These are phyloP conservation scores for Pseudogymnoascus sp. DNA, from an alignment of 2,329 filamentous ascomycete species.

Conservation along the genomic window DNA sequence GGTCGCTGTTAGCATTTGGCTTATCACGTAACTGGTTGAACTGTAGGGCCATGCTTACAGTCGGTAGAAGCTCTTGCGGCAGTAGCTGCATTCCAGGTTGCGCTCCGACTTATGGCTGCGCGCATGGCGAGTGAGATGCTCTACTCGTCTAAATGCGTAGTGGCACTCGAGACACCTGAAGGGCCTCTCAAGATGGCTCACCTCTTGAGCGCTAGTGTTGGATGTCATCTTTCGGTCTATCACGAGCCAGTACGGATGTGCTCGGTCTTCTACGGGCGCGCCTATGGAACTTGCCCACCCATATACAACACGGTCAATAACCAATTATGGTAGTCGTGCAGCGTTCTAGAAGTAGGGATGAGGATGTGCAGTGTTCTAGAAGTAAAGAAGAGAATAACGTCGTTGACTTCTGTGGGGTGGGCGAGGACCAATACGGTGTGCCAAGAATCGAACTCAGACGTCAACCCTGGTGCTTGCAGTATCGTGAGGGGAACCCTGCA, in stretches of 20 bases:
- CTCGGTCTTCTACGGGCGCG: background rate
- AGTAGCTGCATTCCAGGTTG: constrained; percentile 17
- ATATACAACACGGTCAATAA: background rate
- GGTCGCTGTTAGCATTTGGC: background rate
- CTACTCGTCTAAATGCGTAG: constrained; percentile 17
- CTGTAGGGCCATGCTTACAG: constrained; percentile 11
- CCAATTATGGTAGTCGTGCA: background rate
- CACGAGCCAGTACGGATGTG: background rate
- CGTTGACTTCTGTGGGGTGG: background rate
- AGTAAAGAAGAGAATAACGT: background rate
- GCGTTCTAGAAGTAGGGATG: background rate
- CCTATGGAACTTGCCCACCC: background rate
- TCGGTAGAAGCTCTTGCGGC: constrained; percentile 20
- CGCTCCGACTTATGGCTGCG: constrained; percentile 18
- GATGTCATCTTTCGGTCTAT: background rate
- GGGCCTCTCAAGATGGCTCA: background rate
- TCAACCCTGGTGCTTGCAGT: background rate
- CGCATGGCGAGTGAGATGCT: constrained; percentile 20
- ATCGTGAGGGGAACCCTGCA: background rate
- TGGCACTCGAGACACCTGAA: constrained; percentile 17
- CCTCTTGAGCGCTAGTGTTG: background rate
- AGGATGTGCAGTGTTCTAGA: background rate
- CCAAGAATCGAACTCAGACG: background rate
- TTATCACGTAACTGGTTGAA: background rate
- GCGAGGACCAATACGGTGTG: background rate